A percentile compares a stretch with the other conserved stretches of the same genome.
These are phyloP conservation scores for Drosera spatulata DNA, from an alignment of 179 eudicot species.

Conservation along the genomic window DNA sequence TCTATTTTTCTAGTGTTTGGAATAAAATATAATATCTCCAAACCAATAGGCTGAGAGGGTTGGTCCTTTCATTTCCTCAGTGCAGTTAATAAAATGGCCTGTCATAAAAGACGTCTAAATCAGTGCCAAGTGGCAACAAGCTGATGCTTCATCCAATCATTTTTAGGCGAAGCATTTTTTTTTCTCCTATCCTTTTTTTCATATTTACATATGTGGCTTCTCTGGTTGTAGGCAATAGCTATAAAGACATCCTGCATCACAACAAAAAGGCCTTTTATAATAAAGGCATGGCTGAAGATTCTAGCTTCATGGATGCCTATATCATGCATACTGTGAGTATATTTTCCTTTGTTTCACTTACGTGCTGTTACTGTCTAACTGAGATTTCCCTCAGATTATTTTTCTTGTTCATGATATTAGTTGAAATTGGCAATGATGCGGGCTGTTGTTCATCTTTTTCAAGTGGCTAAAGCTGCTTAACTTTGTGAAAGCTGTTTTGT, in stretches of 20 bases:
- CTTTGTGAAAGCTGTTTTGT: not conserved
- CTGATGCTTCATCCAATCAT: not conserved
- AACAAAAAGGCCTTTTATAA: constrained; percentile 84
- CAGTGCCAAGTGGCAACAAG: too few relatives aligned
- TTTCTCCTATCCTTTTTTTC: not conserved
- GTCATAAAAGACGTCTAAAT: too few relatives aligned
- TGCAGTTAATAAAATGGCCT: too few relatives aligned
- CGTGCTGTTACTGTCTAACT: not conserved
- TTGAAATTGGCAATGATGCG: too few relatives aligned
- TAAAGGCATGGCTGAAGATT: constrained; percentile 77
- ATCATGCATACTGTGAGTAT: constrained; percentile 72
- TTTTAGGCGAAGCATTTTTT: constrained; percentile 2
- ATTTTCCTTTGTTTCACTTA: not conserved
- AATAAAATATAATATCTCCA: too few relatives aligned
- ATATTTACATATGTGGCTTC: not conserved
- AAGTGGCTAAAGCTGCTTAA: too few relatives aligned
- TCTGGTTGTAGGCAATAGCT: constrained; percentile 55
- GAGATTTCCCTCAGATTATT: too few relatives aligned
- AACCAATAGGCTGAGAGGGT: too few relatives aligned
- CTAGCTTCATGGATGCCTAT: constrained; percentile 80
- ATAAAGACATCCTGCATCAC: constrained; percentile 77
- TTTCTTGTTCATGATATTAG: too few relatives aligned
- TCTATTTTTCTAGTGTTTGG: not conserved
- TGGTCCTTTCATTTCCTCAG: too few relatives aligned
- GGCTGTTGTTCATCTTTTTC: too few relatives aligned